phyloP scores from a whole-genome alignment of 2,329 filamentous ascomycete genomes.

The Diaporthe amygdali region DNA sequence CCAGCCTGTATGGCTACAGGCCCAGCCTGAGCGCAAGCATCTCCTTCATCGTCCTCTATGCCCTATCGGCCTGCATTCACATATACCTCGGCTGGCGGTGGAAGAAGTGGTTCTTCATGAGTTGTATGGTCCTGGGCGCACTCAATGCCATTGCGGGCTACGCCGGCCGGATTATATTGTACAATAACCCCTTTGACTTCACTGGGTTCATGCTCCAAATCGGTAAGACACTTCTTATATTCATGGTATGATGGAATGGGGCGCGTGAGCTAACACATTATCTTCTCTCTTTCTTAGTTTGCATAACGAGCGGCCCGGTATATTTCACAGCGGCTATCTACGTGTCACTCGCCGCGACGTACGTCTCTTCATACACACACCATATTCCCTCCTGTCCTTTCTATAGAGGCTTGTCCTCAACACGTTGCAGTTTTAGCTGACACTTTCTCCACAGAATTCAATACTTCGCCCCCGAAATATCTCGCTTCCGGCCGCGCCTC shows the following conservation, averaged over 20 bases:
- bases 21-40: slow-evolving; percentile 49
- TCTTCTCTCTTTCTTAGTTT: slow-evolving; percentile 43
- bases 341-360: slow-evolving; percentile 57
- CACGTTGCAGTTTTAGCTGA: neutral
- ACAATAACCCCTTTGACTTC: slow-evolving; percentile 63
- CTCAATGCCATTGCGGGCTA: slow-evolving; percentile 66
- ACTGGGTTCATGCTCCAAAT: slow-evolving; percentile 69
- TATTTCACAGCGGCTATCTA: slow-evolving; percentile 70
- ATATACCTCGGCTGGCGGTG: slow-evolving; percentile 49
- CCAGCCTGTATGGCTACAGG: slow-evolving; percentile 51
- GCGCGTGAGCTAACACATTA: neutral
- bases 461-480: slow-evolving; percentile 30
- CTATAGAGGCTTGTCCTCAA: neutral
- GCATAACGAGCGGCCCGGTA: slow-evolving; percentile 60
- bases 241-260: neutral
- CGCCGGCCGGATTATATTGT: slow-evolving; percentile 60
- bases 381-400: neutral
- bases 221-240: slow-evolving; percentile 39
- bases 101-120: slow-evolving; percentile 54
- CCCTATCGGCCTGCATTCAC: slow-evolving; percentile 53
- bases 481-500: slow-evolving; percentile 36
- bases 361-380: slow-evolving; percentile 6
- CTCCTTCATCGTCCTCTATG: slow-evolving; percentile 49
- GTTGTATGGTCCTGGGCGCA: slow-evolving; percentile 60
- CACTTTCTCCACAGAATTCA: slow-evolving; percentile 31